A percentile compares a stretch with the other conserved stretches of the same genome.
These are phyloP conservation scores for Ophiocordyceps unilateralis DNA, from an alignment of 2,329 filamentous ascomycete species.

Conservation along the genomic window DNA sequence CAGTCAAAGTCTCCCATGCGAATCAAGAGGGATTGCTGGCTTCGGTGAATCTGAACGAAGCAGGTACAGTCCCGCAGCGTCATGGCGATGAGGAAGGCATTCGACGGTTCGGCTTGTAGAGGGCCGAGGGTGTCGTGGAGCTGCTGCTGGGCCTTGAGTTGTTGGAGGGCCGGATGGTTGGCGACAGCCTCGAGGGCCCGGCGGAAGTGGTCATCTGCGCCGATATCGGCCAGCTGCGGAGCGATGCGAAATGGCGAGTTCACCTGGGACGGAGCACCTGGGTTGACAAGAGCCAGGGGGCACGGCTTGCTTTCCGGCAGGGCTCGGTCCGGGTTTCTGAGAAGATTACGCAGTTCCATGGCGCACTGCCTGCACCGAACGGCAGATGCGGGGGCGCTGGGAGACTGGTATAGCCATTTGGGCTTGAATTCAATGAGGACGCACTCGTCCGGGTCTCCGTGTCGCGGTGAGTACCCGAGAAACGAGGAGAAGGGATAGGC, in stretches of 20 bases:
- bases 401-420: slow-evolving; percentile 68
- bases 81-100: slow-evolving; percentile 52
- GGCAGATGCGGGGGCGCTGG: slow-evolving; percentile 44
- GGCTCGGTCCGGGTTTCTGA: slow-evolving; percentile 16
- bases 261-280: slow-evolving; percentile 25
- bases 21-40: slow-evolving; percentile 24
- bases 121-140: slow-evolving; percentile 25
- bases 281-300: slow-evolving; percentile 44
- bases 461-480: not conserved
- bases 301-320: slow-evolving; percentile 34
- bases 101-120: slow-evolving; percentile 20
- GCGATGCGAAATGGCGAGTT: slow-evolving; percentile 24
- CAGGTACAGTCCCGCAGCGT: slow-evolving; percentile 66
- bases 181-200: slow-evolving; percentile 12
- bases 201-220: slow-evolving; percentile 11
- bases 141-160: slow-evolving; percentile 20
- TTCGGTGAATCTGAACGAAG: slow-evolving; percentile 40
- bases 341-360: slow-evolving; percentile 20
- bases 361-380: slow-evolving; percentile 63
- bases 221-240: slow-evolving; percentile 13
- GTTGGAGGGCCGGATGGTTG: slow-evolving; percentile 16
- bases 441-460: slow-evolving; percentile 11
- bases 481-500: not conserved
- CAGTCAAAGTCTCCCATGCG: slow-evolving; percentile 63
- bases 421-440: slow-evolving; percentile 60